Base-by-base conservation (phyloP, 129 eudicot genomes). In the Erigeron canadensis region DNA sequence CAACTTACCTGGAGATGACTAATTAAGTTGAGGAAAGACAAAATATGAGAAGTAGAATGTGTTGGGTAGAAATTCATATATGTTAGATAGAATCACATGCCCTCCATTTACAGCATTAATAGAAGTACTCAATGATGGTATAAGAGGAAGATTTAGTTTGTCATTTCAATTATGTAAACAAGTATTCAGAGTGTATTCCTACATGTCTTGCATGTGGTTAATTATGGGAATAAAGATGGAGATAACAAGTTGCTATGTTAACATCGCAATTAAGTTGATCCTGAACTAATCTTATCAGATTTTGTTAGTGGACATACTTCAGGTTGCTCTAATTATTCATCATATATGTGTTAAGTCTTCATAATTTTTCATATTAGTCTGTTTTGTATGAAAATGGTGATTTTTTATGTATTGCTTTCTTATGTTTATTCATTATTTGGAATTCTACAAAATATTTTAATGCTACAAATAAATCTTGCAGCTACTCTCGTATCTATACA, bases 401-500 rank as follows among this genome's bases (percentile, higher is more conserved):
- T 2, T 23, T 23, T 23, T 34, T 18, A 38, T 18, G 67, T 70
- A 47, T 62, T 45, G 45, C 18, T 38, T 61, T 34, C 18, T 53
- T 65, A 16, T 67, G 17, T 67, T 67, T 44, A 18, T 65, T 78
- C 23, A 18, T 67, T 60, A 21, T 37, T 17, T 60, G 47, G 42
- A 56, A 69, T 74, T 11, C 19, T 62, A 67, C 55, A 51, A 38
- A 37, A 61, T 55, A 18, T 75, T n/a, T 37, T 65, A 47, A 65
- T 64, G 61, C 56, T 77, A 15, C 10, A 21, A 71, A 60, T 55
- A 28, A 56, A 34, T 63, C 13, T 62, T 71, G 82, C 93, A 90
- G 99, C 73, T 94, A 94, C 69, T 70, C 84, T 71, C 82, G 84
- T 56, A 79, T 94, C 85, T 94, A 87, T 75, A 85, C 84, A 48